Base-by-base conservation (phyloP, 768 basidiomycete genomes). In the Xanthoconium purpureum region DNA sequence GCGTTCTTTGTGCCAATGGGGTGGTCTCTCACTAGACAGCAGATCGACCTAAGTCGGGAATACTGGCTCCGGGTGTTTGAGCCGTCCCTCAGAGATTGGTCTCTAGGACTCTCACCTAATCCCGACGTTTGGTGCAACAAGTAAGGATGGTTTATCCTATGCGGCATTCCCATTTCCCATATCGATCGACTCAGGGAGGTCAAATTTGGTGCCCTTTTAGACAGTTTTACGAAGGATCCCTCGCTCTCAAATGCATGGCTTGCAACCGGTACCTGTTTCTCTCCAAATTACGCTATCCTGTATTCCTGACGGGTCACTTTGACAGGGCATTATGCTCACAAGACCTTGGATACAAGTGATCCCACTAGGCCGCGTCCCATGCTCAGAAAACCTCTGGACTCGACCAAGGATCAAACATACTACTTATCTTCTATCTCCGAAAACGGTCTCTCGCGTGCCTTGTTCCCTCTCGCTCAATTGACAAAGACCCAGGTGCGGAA, bases 1-100 rank as follows among this genome's bases (percentile, higher is more conserved):
- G 8, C 36, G 14, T 18, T 18, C 38, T 43, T 35, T 18, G 18
- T 36, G 33, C 11, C 15, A 14, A 52, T 45, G 43, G 47, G 59
- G 10, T 24, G 45, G 40, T 36, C 18, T 33, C 57, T 62, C 50
- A 57, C 39, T 5, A 6, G 12, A 32, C 40, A 57, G 7, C 53
- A 94, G 89, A 75, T 96, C 42, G 95, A 98, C 68, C 76, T 98
- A n/a, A 88, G 88, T 3, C 81, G 78, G 50, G 87, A 95, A 69
- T 98, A 97, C 64, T 98, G 95, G 95, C 84, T 78, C 13, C 79
- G 83, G 33, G 93, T 98, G 15, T 98, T 98, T 63, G 88, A 93
- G 63, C 95, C 94, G 3, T 84, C 92, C 3, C 67, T 98, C 38
- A 75, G 75, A 44, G 74, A 79, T 30, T 97, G 94, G 94, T 82